Percentiles rank a stretch among this genome's conserved stretches.
These are phyloP conservation scores for Lodderomyces beijingensis DNA, from an alignment of 1,139 yeast species.

Conservation along the genomic window DNA sequence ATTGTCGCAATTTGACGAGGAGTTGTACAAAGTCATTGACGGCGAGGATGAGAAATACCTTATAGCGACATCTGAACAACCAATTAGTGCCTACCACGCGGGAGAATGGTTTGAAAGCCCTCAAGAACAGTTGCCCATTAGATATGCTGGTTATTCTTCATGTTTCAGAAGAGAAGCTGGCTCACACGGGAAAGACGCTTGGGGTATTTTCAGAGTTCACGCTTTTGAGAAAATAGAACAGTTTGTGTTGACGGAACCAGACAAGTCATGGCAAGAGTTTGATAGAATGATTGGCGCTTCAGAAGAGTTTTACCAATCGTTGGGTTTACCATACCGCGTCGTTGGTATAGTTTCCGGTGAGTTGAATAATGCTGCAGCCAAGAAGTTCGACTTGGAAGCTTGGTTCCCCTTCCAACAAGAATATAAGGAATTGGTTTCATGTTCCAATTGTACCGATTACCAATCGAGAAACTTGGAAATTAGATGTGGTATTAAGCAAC, in stretches of 20 bases:
- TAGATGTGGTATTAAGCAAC: conserved; percentile 96
- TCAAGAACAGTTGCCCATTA: conserved; percentile 89
- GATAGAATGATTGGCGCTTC: conserved; percentile 89
- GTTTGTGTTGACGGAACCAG: conserved; percentile 93
- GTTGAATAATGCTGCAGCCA: conserved; percentile 98
- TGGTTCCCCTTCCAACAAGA: conserved; percentile 99
- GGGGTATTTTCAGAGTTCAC: conserved; percentile 99
- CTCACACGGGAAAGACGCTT: conserved; percentile 98
- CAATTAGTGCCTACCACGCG: conserved; percentile 96
- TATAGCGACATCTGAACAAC: conserved; percentile 99
- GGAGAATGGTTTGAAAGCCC: conserved; percentile 99
- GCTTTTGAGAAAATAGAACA: conserved; percentile 98
- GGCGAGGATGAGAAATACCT: conserved; percentile 97
- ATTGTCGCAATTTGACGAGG: conserved; percentile 96
- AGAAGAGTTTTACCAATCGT: conserved; percentile 90
- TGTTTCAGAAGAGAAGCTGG: conserved; percentile 99
- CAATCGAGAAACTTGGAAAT: conserved; percentile 98
- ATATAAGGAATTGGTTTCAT: conserved; percentile 95
- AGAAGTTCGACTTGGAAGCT: conserved; percentile 97
- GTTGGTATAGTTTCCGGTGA: conserved; percentile 99
- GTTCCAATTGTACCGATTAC: conserved; percentile 98
- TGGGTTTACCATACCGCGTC: conserved; percentile 92
- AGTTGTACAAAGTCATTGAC: conserved; percentile 90
- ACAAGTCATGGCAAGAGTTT: conserved; percentile 95
- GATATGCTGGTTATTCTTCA: conserved; percentile 96